A percentile compares a stretch with the other conserved stretches of the same genome.
Evolutionary conservation across 352 stramenopile genomes (phyloP).

Genomic region (Phytophthora foliorum): DNA sequence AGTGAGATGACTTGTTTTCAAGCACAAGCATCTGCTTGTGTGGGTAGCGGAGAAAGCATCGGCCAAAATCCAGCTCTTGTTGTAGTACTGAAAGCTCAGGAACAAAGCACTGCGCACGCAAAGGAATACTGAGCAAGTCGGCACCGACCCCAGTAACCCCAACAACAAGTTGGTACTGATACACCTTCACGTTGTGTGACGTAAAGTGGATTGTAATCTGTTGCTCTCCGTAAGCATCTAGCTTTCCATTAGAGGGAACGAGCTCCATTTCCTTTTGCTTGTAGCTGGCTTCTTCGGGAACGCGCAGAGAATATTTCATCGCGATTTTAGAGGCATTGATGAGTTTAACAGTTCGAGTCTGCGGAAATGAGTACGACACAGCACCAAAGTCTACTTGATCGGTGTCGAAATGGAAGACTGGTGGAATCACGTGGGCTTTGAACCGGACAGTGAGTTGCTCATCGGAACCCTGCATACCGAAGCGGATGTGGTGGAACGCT

Average conservation of each 20-base stretch:
- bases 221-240: slow-evolving; percentile 86
- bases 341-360: slow-evolving; percentile 80
- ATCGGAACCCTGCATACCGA: slow-evolving; percentile 89
- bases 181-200: slow-evolving; percentile 89
- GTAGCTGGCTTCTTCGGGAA: slow-evolving; percentile 94
- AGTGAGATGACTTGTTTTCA: slow-evolving; percentile 85
- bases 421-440: slow-evolving; percentile 93
- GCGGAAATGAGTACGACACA: slow-evolving; percentile 93
- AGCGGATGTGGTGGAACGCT: slow-evolving; percentile 86
- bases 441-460: slow-evolving; percentile 86
- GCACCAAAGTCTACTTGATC: slow-evolving; percentile 93
- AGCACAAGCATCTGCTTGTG: slow-evolving; percentile 90
- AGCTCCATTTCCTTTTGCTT: slow-evolving; percentile 93
- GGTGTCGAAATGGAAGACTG: slow-evolving; percentile 94
- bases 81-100: slow-evolving; percentile 74
- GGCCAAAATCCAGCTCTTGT: slow-evolving; percentile 89
- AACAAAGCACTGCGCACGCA: slow-evolving; percentile 91
- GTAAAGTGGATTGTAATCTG: slow-evolving; percentile 91
- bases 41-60: slow-evolving; percentile 93
- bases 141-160: slow-evolving; percentile 93
- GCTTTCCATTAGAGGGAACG: slow-evolving; percentile 69
- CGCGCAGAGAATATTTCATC: slow-evolving; percentile 90
- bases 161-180: slow-evolving; percentile 94
- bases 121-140: slow-evolving; percentile 90
- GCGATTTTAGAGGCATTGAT: slow-evolving; percentile 95